Conservation (phyloP, 2,329 filamentous ascomycete species). For the Plenodomus lindquistii region DNA sequence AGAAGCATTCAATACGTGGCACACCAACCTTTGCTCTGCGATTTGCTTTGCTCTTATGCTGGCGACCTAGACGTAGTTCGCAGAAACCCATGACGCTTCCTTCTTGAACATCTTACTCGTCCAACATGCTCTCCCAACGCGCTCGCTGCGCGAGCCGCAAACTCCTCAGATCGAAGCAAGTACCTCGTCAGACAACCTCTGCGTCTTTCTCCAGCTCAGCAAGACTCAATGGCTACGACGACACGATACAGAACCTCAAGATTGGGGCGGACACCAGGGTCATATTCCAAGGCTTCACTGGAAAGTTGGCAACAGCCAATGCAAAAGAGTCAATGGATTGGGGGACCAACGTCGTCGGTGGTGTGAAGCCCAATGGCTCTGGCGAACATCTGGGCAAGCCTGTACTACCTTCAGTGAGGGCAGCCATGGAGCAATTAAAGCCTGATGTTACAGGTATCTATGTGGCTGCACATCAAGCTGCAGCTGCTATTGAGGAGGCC, state of each 20-base stretch:
- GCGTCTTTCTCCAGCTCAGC: constrained; percentile 35
- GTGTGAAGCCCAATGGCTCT: constrained; percentile 71
- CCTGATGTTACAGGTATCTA: constrained; percentile 81
- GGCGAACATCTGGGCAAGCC: constrained; percentile 75
- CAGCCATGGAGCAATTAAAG: constrained; percentile 69
- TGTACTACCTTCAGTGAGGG: constrained; percentile 68
- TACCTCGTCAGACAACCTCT: constrained; percentile 2
- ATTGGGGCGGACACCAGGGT: constrained; percentile 69
- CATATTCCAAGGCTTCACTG: constrained; percentile 73
- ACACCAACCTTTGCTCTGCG: background rate
- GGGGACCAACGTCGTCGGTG: constrained; percentile 80
- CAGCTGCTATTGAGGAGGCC: constrained; percentile 75
- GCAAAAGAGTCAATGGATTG: constrained; percentile 75
- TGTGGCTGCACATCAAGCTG: constrained; percentile 74
- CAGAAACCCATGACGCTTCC: constrained; percentile 13
- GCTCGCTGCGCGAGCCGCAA: constrained; percentile 13
- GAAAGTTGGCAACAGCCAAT: constrained; percentile 71
- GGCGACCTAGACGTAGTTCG: background rate
- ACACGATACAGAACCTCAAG: constrained; percentile 68
- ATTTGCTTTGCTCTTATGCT: background rate
- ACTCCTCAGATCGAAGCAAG: constrained; percentile 3
- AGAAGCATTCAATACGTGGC: background rate
- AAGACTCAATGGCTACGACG: constrained; percentile 54
- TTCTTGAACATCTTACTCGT: constrained; percentile 3
- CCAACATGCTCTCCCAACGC: constrained; percentile 19